A percentile compares a stretch with the other conserved stretches of the same genome.
Evolutionary conservation across 139 green algal genomes (phyloP).

Genomic region (Chlamydomonas sphaeroides): DNA sequence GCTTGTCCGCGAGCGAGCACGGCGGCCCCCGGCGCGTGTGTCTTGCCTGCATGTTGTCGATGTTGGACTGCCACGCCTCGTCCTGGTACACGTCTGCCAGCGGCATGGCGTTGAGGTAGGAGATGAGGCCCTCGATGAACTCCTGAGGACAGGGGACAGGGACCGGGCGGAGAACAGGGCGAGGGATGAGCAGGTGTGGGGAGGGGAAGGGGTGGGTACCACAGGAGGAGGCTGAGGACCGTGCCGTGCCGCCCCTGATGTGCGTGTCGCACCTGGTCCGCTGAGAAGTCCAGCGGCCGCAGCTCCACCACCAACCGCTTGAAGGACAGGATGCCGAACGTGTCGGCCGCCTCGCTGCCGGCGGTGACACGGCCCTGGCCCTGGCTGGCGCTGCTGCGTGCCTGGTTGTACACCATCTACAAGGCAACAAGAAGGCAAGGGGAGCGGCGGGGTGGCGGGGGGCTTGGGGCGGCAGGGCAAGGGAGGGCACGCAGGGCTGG

Average conservation of each 20-base stretch:
- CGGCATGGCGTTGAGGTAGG: constrained; percentile 79
- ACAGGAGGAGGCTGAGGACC: too few relatives aligned
- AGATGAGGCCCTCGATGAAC: constrained; percentile 81
- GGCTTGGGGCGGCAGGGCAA: too few relatives aligned
- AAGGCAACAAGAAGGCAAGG: too few relatives aligned
- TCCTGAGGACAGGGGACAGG: constrained; percentile 44
- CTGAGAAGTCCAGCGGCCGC: constrained; percentile 61
- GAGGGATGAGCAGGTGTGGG: too few relatives aligned
- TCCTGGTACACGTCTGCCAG: constrained; percentile 80
- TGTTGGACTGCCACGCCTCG: constrained; percentile 67
- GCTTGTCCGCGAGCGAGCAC: too few relatives aligned
- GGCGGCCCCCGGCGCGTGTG: constrained; percentile 24
- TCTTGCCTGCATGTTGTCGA: constrained; percentile 59
- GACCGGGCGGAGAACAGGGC: neutral
- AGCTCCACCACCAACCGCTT: constrained; percentile 74
- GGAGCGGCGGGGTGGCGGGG: too few relatives aligned
- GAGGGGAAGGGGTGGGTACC: too few relatives aligned
- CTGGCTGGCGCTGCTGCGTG: constrained; percentile 37
- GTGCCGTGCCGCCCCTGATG: too few relatives aligned
- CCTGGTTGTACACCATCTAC: constrained; percentile 39
- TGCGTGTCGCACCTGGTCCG: constrained; percentile 62
- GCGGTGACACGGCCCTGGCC: neutral
- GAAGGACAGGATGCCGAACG: constrained; percentile 78
- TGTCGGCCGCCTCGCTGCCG: neutral
- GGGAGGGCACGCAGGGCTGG: too few relatives aligned